Evolutionary conservation across 1,284 basidiomycete genomes (phyloP).

Genomic region (Agaricales sp.): DNA sequence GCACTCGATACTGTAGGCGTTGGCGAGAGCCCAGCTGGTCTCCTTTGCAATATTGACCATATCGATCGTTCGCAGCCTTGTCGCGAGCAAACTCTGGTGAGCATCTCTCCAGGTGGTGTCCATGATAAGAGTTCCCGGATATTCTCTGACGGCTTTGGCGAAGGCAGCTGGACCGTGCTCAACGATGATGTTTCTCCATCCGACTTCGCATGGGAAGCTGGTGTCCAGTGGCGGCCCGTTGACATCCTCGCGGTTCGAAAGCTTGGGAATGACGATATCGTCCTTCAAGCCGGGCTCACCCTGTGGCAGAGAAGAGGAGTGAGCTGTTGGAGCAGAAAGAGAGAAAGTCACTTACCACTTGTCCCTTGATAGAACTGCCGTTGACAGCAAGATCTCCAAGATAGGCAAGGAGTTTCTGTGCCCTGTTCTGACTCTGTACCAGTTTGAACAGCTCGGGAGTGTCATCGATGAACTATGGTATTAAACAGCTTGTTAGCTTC

Average conservation of each 20-base stretch:
- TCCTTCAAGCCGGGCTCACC: slow-evolving; percentile 94
- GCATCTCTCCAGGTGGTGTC: slow-evolving; percentile 99
- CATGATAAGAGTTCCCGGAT: slow-evolving; percentile 94
- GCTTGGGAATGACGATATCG: slow-evolving; percentile 79
- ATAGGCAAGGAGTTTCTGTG: slow-evolving; percentile 94
- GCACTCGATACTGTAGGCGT: slow-evolving; percentile 96
- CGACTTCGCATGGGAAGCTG: slow-evolving; percentile 73
- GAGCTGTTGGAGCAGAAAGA: slow-evolving; percentile 3
- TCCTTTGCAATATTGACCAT: slow-evolving; percentile 99
- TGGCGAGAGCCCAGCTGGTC: slow-evolving; percentile 90
- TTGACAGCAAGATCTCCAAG: slow-evolving; percentile 98
- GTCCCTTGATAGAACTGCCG: slow-evolving; percentile 93
- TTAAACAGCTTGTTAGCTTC: too few relatives aligned
- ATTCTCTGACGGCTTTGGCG: slow-evolving; percentile 94
- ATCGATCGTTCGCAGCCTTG: slow-evolving; percentile 92
- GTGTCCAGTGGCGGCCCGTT: slow-evolving; percentile 72
- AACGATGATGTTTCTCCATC: slow-evolving; percentile 99
- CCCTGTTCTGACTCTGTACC: slow-evolving; percentile 96
- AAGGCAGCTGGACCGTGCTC: slow-evolving; percentile 98
- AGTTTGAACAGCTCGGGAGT: slow-evolving; percentile 98
- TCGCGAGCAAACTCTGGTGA: slow-evolving; percentile 96
- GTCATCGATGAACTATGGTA: slow-evolving; percentile 98
- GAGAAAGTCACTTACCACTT: slow-evolving; percentile 39
- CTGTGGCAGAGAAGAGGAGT: slow-evolving; percentile 18
- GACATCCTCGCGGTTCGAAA: slow-evolving; percentile 69